A percentile compares a stretch with the other conserved stretches of the same genome.
phyloP scores from a whole-genome alignment of 2,329 filamentous ascomycete genomes.

The Alternaria tenuissima region DNA sequence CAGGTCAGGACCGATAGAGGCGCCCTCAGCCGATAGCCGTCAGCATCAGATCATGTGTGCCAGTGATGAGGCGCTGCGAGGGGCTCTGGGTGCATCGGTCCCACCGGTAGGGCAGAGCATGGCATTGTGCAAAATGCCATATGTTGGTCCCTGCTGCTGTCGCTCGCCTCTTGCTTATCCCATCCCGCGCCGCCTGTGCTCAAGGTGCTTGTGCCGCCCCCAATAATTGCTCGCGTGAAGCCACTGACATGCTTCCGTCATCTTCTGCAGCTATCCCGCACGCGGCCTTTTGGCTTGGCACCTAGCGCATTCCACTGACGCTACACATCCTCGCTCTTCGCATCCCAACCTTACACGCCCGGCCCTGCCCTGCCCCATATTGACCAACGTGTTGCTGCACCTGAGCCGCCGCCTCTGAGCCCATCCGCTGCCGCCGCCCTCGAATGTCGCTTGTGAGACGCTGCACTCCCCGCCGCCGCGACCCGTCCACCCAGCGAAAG shows the following conservation, averaged over 20 bases:
- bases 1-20: slow-evolving; percentile 2
- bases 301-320: slow-evolving; percentile 19
- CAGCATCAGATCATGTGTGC: slow-evolving; percentile 4
- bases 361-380: slow-evolving; percentile 1
- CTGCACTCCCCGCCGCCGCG: slow-evolving; percentile 8
- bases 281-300: slow-evolving; percentile 22
- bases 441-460: slow-evolving; percentile 2
- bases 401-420: background rate
- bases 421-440: background rate
- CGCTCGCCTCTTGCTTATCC: slow-evolving; percentile 2
- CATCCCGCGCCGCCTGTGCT: slow-evolving; percentile 8
- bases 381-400: slow-evolving; percentile 4
- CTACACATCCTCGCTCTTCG: slow-evolving; percentile 19
- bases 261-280: slow-evolving; percentile 19
- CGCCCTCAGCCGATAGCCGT: slow-evolving; percentile 2
- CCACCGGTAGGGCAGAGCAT: slow-evolving; percentile 13
- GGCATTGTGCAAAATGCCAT: slow-evolving; percentile 19
- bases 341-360: slow-evolving; percentile 14
- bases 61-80: background rate
- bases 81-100: slow-evolving; percentile 15
- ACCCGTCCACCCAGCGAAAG: slow-evolving; percentile 21
- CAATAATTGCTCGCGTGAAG: slow-evolving; percentile 10
- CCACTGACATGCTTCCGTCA: slow-evolving; percentile 19
- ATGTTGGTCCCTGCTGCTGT: slow-evolving; percentile 8
- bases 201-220: slow-evolving; percentile 7